phyloP scores from a whole-genome alignment of 768 basidiomycete genomes.

The Suillus fuscotomentosus region DNA sequence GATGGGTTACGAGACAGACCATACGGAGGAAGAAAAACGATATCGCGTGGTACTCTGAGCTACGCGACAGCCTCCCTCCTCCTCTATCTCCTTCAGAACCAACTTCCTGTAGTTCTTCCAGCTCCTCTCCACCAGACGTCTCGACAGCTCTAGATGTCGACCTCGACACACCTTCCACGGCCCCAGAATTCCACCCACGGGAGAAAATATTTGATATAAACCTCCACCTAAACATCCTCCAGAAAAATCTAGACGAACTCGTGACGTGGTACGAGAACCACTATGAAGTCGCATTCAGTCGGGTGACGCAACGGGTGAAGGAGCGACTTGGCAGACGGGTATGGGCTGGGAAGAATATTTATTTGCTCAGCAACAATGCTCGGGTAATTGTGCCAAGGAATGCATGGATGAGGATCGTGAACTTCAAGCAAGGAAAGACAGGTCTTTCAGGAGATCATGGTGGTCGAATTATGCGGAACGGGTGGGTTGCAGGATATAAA shows the following conservation, averaged over 20 bases:
- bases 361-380: conserved; percentile 32
- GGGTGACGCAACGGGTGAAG: conserved; percentile 62
- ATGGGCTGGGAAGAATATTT: conserved; percentile 60
- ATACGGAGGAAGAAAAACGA: conserved; percentile 50
- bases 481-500: conserved; percentile 2
- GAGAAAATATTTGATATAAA: conserved; percentile 44
- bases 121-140: conserved; percentile 22
- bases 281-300: conserved; percentile 44
- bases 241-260: conserved; percentile 53
- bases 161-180: conserved; percentile 26
- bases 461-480: not conserved
- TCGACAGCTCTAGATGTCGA: conserved; percentile 13
- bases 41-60: conserved; percentile 39
- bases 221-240: conserved; percentile 55
- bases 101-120: not conserved
- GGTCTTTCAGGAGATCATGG: not conserved
- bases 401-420: conserved; percentile 51
- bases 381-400: conserved; percentile 40
- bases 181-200: conserved; percentile 18
- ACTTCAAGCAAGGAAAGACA: conserved; percentile 33
- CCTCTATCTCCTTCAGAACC: conserved; percentile 15
- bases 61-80: conserved; percentile 20
- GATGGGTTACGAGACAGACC: conserved; percentile 42
- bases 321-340: conserved; percentile 79
- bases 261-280: conserved; percentile 36